Percentiles rank a stretch among this genome's conserved stretches.
phyloP scores from a whole-genome alignment of 345 rosid genomes.

The Boechera retrofracta region DNA sequence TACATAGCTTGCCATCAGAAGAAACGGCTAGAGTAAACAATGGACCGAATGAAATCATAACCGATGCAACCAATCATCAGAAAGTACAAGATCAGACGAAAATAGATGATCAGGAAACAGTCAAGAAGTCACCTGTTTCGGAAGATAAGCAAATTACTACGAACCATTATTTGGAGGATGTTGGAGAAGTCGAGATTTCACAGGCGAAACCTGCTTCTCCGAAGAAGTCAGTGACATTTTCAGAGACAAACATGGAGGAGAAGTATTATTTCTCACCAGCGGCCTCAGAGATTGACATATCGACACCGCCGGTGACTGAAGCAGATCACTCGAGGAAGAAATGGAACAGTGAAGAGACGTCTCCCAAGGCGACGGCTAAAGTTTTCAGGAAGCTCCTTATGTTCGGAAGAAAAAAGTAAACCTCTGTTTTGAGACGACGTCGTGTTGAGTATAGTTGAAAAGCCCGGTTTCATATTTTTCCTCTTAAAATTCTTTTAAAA shows the following conservation, averaged over 20 bases:
- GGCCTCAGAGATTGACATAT: slow-evolving; percentile 61
- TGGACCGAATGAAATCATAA: slow-evolving; percentile 25
- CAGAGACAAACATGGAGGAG: slow-evolving; percentile 48
- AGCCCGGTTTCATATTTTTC: background rate
- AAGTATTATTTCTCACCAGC: slow-evolving; percentile 44
- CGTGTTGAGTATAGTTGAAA: slow-evolving; percentile 9
- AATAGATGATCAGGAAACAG: slow-evolving; percentile 42
- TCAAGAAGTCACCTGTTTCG: slow-evolving; percentile 38
- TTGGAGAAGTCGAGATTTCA: slow-evolving; percentile 42
- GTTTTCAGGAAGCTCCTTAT: slow-evolving; percentile 87
- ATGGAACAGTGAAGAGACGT: slow-evolving; percentile 73
- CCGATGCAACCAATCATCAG: slow-evolving; percentile 20
- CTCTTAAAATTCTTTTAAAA: slow-evolving; percentile 8
- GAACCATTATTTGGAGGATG: slow-evolving; percentile 31
- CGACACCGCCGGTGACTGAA: slow-evolving; percentile 67
- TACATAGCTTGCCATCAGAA: slow-evolving; percentile 47
- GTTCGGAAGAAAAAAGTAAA: slow-evolving; percentile 63
- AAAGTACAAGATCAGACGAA: slow-evolving; percentile 36
- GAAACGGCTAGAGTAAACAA: slow-evolving; percentile 48
- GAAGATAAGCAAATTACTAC: slow-evolving; percentile 45
- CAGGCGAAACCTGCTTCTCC: slow-evolving; percentile 48
- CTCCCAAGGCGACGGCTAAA: slow-evolving; percentile 77
- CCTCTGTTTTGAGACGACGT: slow-evolving; percentile 5
- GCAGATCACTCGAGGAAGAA: slow-evolving; percentile 80
- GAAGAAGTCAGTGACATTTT: slow-evolving; percentile 42